Evolutionary conservation across 2,329 filamentous ascomycete genomes (phyloP).

Genomic region (Incumbomyces lentus): DNA sequence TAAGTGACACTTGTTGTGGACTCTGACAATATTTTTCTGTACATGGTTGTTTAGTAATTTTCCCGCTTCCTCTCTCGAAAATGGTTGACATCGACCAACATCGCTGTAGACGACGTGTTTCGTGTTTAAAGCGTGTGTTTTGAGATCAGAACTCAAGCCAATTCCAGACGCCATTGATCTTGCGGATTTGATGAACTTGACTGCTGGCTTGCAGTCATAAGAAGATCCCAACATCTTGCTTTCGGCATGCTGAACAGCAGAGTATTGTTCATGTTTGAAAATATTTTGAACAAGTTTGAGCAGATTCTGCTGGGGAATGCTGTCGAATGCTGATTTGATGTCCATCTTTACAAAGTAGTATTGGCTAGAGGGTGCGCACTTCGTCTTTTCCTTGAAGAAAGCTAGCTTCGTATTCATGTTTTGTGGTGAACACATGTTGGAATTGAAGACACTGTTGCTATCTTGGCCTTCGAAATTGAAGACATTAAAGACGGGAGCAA

Average conservation of each 20-base stretch:
- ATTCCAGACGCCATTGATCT: constrained; percentile 3
- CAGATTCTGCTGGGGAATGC: constrained; percentile 72
- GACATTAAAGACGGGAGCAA: constrained; percentile 64
- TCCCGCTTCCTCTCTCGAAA: constrained; percentile 52
- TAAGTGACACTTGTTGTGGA: constrained; percentile 78
- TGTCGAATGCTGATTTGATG: constrained; percentile 87
- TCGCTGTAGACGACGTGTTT: constrained; percentile 66
- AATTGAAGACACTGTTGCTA: constrained; percentile 56
- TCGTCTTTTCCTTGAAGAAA: constrained; percentile 50
- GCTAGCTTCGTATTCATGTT: constrained; percentile 69
- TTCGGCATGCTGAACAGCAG: constrained; percentile 63
- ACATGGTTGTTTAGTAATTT: constrained; percentile 69
- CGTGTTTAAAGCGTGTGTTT: constrained; percentile 26
- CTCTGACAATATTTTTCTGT: constrained; percentile 72
- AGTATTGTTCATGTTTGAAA: constrained; percentile 54
- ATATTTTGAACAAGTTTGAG: constrained; percentile 53
- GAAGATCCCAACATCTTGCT: constrained; percentile 35
- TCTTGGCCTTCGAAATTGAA: constrained; percentile 63
- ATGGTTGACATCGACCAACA: constrained; percentile 47
- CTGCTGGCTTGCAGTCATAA: constrained; percentile 14
- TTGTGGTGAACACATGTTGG: constrained; percentile 68
- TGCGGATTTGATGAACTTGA: constrained; percentile 19
- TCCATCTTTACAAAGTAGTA: constrained; percentile 90
- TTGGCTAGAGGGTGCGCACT: constrained; percentile 13
- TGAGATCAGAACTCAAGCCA: constrained; percentile 9